These are phyloP conservation scores for Dichotomocladium elegans DNA, from an alignment of 371 early-diverging fungal species.

Conservation along the genomic window DNA sequence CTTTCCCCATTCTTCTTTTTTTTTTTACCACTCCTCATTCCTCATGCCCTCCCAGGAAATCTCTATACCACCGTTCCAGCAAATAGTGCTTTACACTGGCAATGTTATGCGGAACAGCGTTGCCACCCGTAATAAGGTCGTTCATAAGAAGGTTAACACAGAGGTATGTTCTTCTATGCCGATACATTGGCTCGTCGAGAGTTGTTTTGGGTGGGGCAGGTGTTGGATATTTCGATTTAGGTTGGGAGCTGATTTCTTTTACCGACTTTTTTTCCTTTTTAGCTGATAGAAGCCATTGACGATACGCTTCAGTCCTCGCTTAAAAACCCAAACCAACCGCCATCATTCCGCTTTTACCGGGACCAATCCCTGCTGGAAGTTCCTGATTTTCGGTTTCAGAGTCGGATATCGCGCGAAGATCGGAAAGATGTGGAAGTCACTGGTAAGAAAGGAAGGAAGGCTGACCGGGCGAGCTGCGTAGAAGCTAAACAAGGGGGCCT, in stretches of 20 bases:
- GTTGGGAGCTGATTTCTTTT: too few relatives aligned
- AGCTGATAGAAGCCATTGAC: constrained; percentile 50
- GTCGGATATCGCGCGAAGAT: constrained; percentile 37
- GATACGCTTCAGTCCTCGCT: constrained; percentile 46
- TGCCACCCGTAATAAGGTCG: constrained; percentile 23
- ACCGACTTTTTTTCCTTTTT: neutral
- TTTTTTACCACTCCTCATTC: too few relatives aligned
- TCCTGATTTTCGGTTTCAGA: constrained; percentile 38
- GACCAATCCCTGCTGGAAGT: constrained; percentile 27
- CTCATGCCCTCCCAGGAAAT: neutral
- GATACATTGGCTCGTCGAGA: too few relatives aligned
- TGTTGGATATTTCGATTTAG: too few relatives aligned
- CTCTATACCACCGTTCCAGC: neutral
- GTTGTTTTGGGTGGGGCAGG: too few relatives aligned
- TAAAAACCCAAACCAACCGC: constrained; percentile 5
- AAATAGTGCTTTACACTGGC: constrained; percentile 19
- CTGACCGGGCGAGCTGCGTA: too few relatives aligned
- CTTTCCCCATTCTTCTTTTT: too few relatives aligned
- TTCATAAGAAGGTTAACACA: constrained; percentile 45
- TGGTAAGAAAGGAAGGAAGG: neutral
- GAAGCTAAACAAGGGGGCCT: too few relatives aligned
- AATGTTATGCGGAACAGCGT: constrained; percentile 53
- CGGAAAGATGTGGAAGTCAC: constrained; percentile 53
- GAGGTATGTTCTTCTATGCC: constrained; percentile 33
- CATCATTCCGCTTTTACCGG: constrained; percentile 29